Percentiles rank a stretch among this genome's conserved stretches.
Conservation (phyloP, 2,329 filamentous ascomycete genomes). For the Sclerotinia borealis region DNA sequence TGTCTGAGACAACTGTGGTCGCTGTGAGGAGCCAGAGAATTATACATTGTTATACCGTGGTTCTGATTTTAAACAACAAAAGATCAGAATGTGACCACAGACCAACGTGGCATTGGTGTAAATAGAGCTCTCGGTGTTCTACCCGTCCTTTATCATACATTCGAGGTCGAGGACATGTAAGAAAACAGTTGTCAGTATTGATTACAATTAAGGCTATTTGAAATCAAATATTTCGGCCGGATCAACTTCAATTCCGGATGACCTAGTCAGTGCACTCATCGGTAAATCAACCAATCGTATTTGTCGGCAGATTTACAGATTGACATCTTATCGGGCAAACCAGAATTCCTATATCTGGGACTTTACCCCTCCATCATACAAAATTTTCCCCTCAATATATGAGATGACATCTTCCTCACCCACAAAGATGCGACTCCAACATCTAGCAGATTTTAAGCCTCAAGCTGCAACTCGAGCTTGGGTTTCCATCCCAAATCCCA, state of each 20-base stretch:
- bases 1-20: background rate
- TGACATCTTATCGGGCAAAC: background rate
- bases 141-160: too few relatives aligned
- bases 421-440: slow-evolving; percentile 8
- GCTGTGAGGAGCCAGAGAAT: background rate
- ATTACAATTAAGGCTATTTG: too few relatives aligned
- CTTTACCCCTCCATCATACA: slow-evolving; percentile 11
- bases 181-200: too few relatives aligned
- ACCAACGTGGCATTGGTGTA: background rate
- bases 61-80: too few relatives aligned
- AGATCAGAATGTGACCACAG: background rate
- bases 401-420: background rate
- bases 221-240: background rate
- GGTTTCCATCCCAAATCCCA: slow-evolving; percentile 79
- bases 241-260: background rate
- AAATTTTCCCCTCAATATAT: slow-evolving; percentile 4
- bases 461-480: slow-evolving; percentile 70
- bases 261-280: background rate
- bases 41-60: background rate
- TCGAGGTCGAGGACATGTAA: too few relatives aligned
- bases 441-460: slow-evolving; percentile 34
- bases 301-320: background rate
- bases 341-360: background rate
- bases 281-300: background rate
- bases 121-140: background rate